phyloP scores from a whole-genome alignment of 352 stramenopile species.

The Pythium phragmiticola region DNA sequence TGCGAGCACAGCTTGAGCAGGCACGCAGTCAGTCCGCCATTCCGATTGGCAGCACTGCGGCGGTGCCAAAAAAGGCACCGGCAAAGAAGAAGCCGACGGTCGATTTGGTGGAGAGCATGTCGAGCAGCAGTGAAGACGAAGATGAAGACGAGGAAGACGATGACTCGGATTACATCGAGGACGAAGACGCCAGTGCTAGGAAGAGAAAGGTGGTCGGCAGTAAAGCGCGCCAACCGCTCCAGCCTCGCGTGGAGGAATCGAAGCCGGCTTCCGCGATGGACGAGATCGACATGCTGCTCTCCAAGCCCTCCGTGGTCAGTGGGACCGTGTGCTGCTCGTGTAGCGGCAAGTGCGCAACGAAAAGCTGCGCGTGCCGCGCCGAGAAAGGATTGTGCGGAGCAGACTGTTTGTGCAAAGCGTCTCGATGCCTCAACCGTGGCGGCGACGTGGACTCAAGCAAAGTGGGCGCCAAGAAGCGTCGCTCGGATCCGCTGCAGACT shows the following conservation, averaged over 20 bases:
- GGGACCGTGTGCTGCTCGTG: constrained; percentile 55
- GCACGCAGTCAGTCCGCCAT: constrained; percentile 4
- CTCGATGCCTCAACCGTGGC: constrained; percentile 58
- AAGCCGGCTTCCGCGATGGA: constrained; percentile 33
- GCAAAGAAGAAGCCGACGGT: constrained; percentile 40
- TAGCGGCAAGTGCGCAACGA: constrained; percentile 74
- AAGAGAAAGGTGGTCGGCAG: constrained; percentile 2
- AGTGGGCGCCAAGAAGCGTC: constrained; percentile 15
- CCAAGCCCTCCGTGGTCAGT: constrained; percentile 31
- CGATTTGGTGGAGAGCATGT: constrained; percentile 46
- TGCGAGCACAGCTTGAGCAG: constrained; percentile 24
- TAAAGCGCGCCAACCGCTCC: constrained; percentile 12
- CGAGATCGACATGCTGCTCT: constrained; percentile 58
- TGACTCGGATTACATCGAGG: constrained; percentile 71
- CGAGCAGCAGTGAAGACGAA: constrained; percentile 50
- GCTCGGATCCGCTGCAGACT: constrained; percentile 16
- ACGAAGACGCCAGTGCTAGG: constrained; percentile 29
- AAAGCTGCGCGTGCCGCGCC: constrained; percentile 60
- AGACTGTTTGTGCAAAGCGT: constrained; percentile 54
- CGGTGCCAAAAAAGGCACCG: constrained; percentile 35
- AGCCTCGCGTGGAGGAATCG: constrained; percentile 8
- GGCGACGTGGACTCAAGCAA: constrained; percentile 11
- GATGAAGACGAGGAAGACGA: constrained; percentile 54
- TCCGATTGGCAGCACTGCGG: background rate
- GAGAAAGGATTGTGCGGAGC: constrained; percentile 39